These are phyloP conservation scores for Alternaria consortialis DNA, from an alignment of 2,329 filamentous ascomycete species.

Conservation along the genomic window DNA sequence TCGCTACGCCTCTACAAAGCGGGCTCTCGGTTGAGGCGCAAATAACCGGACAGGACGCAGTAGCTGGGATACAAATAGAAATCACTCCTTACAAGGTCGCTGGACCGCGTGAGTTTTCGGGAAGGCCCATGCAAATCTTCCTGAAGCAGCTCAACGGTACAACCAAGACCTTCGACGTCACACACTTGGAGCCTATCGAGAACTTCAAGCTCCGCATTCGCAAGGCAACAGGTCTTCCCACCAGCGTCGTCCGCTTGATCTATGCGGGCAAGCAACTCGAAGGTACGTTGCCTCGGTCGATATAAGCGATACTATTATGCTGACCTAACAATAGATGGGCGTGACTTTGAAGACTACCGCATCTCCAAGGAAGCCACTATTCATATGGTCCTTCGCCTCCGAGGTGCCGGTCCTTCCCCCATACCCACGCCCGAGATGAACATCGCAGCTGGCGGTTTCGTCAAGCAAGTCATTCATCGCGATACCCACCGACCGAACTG, in stretches of 20 bases:
- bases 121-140: neutral
- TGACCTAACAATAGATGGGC: slow-evolving; percentile 69
- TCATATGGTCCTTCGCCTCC: slow-evolving; percentile 74
- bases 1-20: slow-evolving; percentile 56
- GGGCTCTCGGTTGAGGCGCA: slow-evolving; percentile 59
- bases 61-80: slow-evolving; percentile 58
- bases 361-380: slow-evolving; percentile 77
- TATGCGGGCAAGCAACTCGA: slow-evolving; percentile 83
- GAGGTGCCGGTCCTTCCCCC: slow-evolving; percentile 53
- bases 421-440: slow-evolving; percentile 40
- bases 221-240: neutral
- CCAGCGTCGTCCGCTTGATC: neutral
- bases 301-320: slow-evolving; percentile 57
- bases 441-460: slow-evolving; percentile 53
- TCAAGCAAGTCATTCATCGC: slow-evolving; percentile 51
- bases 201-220: slow-evolving; percentile 91
- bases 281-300: neutral
- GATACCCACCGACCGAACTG: slow-evolving; percentile 34
- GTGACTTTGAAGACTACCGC: neutral
- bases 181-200: slow-evolving; percentile 82
- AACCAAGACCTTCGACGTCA: slow-evolving; percentile 64
- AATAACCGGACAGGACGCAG: slow-evolving; percentile 53
- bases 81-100: slow-evolving; percentile 41
- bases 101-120: neutral
- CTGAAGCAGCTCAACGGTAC: slow-evolving; percentile 53